Evolutionary conservation across 441 rosid species (phyloP), one percentile per base, ranked within the genome.

Genomic region (Aleurites moluccanus): DNA sequence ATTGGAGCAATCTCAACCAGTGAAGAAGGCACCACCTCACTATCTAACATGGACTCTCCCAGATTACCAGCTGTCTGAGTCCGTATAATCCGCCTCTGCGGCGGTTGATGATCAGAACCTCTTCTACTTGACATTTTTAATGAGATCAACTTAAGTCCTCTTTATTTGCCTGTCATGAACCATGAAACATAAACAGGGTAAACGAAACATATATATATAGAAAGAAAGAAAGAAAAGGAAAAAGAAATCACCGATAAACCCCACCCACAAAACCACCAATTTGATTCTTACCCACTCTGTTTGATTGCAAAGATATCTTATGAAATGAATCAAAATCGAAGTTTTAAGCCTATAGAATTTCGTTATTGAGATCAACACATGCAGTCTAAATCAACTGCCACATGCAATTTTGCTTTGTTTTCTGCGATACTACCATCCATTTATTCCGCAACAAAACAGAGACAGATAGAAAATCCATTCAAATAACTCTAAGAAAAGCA

Each of bases 11-110:
- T 93, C 85, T 92, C 96, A 67, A 87, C 83, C 49, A 96, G 93
- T 10, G 98, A 89, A 25, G 99, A 96, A 7, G 99, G 99, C 78
- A 96, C 98, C 53, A 93, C 91, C 85, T 96, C 99, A 82, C 99
- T 96, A 72, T 96, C 96, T 73, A 96, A 93, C 72, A 90, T 85
- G 8, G 87, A 38, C 81, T 93, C 99, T 47, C 99, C 98, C 1
- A 91, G 90, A 81, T 88, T 91, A 67, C 99, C 99, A 1, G 88
- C 94, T 0, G 97, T 96, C 86, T 96, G 99, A 28, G 99, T 93
- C 81, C 99, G 77, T 70, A 69, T 16, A 64, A 96, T 64, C 88
- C 89, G 88, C 82, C 97, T 84, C 74, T 52, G 64, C 18, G 70
- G 81, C 69, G 40, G 72, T 10, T 55, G 78, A 62, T 69, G 63